A percentile compares a stretch with the other conserved stretches of the same genome.
phyloP scores from a whole-genome alignment of 306 rosid genomes.

The Ammopiptanthus mongolicus region DNA sequence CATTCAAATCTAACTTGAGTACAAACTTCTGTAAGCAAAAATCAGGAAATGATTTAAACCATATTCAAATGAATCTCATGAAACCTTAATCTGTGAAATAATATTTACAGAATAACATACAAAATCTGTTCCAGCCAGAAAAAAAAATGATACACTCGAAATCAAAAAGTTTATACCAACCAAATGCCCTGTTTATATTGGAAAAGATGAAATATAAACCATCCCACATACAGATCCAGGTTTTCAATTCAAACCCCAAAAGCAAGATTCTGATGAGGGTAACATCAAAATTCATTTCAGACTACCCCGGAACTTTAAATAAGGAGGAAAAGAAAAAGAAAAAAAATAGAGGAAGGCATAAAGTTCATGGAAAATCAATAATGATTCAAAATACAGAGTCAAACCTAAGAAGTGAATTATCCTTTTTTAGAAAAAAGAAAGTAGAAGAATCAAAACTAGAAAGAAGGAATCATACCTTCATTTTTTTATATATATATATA shows the following conservation, averaged over 20 bases:
- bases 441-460: conserved; percentile 3
- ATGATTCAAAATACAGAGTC: not conserved
- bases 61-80: not conserved
- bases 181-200: not conserved
- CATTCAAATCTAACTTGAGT: conserved; percentile 68
- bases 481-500: conserved; percentile 3
- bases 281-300: conserved; percentile 17
- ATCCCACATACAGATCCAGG: not conserved
- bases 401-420: not conserved
- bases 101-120: not conserved
- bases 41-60: conserved; percentile 24
- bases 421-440: not conserved
- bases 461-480: conserved; percentile 64
- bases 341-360: not conserved
- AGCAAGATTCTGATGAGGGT: conserved; percentile 12
- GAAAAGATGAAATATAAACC: not conserved
- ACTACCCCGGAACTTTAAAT: conserved; percentile 17
- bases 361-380: conserved; percentile 34
- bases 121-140: conserved; percentile 1
- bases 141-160: not conserved
- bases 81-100: not conserved
- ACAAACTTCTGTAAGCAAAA: conserved; percentile 63
- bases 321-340: conserved; percentile 2
- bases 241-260: not conserved
- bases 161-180: not conserved